Percentiles rank a stretch among this genome's conserved stretches.
Conservation (phyloP, 1,284 basidiomycete genomes). For the Trichosporon inkin region DNA sequence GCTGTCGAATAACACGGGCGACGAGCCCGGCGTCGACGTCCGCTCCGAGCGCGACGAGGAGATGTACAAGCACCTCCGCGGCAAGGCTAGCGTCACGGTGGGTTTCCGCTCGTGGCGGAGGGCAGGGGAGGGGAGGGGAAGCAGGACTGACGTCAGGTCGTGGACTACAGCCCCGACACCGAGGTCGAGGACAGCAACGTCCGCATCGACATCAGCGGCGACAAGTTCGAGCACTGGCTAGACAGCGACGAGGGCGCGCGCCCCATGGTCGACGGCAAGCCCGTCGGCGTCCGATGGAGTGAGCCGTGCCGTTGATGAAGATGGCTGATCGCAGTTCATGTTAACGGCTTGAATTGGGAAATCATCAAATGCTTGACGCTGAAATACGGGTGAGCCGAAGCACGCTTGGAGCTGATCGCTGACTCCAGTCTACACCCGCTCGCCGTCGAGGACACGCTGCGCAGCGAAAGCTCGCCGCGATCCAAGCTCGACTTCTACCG, state of each 20-base stretch:
- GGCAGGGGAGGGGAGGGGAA: not conserved
- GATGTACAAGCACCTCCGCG: conserved; percentile 39
- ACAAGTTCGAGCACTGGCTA: conserved; percentile 42
- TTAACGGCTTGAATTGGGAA: conserved; percentile 50
- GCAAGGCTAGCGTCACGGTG: conserved; percentile 34
- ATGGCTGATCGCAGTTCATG: conserved; percentile 34
- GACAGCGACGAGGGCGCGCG: conserved; percentile 35
- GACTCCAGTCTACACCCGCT: conserved; percentile 46
- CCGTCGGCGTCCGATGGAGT: conserved; percentile 44
- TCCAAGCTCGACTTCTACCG: conserved; percentile 50
- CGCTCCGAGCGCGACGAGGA: conserved; percentile 42
- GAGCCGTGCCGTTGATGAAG: conserved; percentile 13
- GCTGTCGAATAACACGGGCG: conserved; percentile 44
- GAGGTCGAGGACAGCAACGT: conserved; percentile 40
- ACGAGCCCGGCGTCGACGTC: conserved; percentile 51
- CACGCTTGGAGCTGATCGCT: not conserved
- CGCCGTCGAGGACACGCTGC: conserved; percentile 49
- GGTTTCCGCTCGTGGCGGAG: conserved; percentile 3
- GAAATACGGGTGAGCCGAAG: conserved; percentile 34
- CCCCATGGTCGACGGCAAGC: conserved; percentile 34
- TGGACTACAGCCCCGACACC: conserved; percentile 45
- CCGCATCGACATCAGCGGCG: conserved; percentile 43
- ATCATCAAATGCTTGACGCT: conserved; percentile 47
- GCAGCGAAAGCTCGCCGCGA: conserved; percentile 42
- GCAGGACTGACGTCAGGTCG: conserved; percentile 30